phyloP scores from a whole-genome alignment of 257 asterid species.

The Solanum neorickii region DNA sequence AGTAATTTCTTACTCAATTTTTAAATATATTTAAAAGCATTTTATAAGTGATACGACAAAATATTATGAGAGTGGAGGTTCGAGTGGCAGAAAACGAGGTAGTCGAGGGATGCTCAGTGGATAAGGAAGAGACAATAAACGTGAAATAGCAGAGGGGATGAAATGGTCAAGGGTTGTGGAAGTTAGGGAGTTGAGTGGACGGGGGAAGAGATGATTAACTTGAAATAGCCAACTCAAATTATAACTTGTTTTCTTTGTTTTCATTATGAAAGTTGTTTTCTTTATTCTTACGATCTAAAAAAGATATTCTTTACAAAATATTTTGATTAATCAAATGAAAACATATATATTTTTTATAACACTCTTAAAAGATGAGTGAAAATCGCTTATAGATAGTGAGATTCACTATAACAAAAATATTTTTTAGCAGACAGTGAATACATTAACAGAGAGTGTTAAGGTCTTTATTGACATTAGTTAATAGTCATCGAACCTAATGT shows the following conservation, averaged over 20 bases:
- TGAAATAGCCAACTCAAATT: too few species aligned
- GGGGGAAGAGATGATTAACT: not conserved
- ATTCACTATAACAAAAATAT: too few species aligned
- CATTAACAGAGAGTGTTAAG: too few species aligned
- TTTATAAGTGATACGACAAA: not conserved
- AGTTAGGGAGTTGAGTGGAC: not conserved
- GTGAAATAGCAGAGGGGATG: not conserved
- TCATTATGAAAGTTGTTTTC: not conserved
- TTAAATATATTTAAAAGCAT: too few species aligned
- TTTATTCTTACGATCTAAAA: too few species aligned
- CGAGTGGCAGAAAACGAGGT: not conserved
- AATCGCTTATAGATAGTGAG: not conserved
- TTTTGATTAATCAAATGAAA: too few species aligned
- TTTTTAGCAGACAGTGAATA: too few species aligned
- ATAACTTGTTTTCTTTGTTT: not conserved
- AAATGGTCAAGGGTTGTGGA: not conserved
- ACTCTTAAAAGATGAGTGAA: not conserved
- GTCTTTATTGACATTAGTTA: too few species aligned
- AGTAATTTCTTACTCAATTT: too few species aligned
- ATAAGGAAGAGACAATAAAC: not conserved
- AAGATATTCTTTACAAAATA: too few species aligned
- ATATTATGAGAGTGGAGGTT: not conserved
- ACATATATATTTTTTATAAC: too few species aligned
- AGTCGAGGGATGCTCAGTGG: not conserved
- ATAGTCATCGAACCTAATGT: too few species aligned